Percentiles rank a stretch among this genome's conserved stretches.
These are phyloP conservation scores for Penicillium odoratum DNA, from an alignment of 495 filamentous ascomycete species.

Conservation along the genomic window DNA sequence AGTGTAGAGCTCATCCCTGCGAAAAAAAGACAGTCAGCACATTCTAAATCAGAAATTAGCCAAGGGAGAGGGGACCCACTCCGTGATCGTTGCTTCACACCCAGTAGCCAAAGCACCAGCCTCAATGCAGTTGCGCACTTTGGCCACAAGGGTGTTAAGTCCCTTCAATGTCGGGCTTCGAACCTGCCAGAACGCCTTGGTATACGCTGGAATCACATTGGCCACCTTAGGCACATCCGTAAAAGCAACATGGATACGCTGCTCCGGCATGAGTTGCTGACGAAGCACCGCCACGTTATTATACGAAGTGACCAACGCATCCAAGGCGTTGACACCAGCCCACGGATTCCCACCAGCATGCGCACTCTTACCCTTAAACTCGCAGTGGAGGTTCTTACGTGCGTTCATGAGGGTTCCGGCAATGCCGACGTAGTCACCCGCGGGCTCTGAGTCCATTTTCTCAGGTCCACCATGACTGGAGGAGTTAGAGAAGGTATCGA, in stretches of 20 bases:
- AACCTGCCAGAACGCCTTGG: slow-evolving; percentile 53
- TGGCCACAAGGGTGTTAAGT: slow-evolving; percentile 47
- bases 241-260: slow-evolving; percentile 61
- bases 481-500: background rate
- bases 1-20: slow-evolving; percentile 49
- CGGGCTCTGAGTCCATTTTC: slow-evolving; percentile 30
- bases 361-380: slow-evolving; percentile 37
- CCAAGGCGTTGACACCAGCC: slow-evolving; percentile 64
- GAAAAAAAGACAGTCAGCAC: background rate
- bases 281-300: slow-evolving; percentile 61
- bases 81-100: slow-evolving; percentile 49
- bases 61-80: slow-evolving; percentile 21
- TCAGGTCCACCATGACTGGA: slow-evolving; percentile 32
- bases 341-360: slow-evolving; percentile 66
- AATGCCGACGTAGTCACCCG: slow-evolving; percentile 22
- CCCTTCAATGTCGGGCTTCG: slow-evolving; percentile 49
- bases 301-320: slow-evolving; percentile 61
- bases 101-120: slow-evolving; percentile 63
- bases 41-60: background rate
- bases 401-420: slow-evolving; percentile 41
- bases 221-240: slow-evolving; percentile 58
- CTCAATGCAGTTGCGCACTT: slow-evolving; percentile 57
- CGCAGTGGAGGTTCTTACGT: slow-evolving; percentile 37
- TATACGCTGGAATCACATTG: slow-evolving; percentile 62
- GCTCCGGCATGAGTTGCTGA: slow-evolving; percentile 62